These are phyloP conservation scores for Ceratocystis cubensis DNA, from an alignment of 2,329 filamentous ascomycete species.

Conservation along the genomic window DNA sequence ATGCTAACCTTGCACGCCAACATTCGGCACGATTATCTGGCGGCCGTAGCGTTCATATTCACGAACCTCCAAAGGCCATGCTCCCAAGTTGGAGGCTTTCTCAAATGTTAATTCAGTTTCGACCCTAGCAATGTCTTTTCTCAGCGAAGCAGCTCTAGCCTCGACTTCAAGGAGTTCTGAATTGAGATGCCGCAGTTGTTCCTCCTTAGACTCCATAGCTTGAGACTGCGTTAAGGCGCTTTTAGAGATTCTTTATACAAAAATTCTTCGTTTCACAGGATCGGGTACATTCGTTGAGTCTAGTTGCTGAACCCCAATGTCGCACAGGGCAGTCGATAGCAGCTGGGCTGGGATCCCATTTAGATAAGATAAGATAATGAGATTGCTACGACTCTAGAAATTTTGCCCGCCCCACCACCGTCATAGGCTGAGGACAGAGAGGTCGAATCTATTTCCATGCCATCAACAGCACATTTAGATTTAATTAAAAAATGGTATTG, in stretches of 20 bases:
- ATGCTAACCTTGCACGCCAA: slow-evolving; percentile 57
- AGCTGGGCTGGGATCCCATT: slow-evolving; percentile 5
- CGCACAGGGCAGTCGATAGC: slow-evolving; percentile 20
- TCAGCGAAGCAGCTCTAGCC: neutral
- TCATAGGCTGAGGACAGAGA: slow-evolving; percentile 1
- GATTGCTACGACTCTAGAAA: neutral
- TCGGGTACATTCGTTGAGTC: neutral
- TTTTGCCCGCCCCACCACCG: slow-evolving; percentile 13
- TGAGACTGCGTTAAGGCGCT: neutral
- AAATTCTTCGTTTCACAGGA: neutral
- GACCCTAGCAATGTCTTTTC: neutral
- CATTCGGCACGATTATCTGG: slow-evolving; percentile 75
- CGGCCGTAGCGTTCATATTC: slow-evolving; percentile 83
- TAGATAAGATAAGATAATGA: slow-evolving; percentile 17
- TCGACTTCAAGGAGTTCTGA: slow-evolving; percentile 3
- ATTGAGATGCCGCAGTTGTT: slow-evolving; percentile 29
- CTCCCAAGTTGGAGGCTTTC: slow-evolving; percentile 27
- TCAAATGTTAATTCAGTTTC: neutral
- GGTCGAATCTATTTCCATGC: too few relatives aligned
- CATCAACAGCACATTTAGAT: neutral
- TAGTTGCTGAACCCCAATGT: slow-evolving; percentile 14
- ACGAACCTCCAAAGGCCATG: slow-evolving; percentile 56
- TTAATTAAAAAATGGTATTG: slow-evolving; percentile 10
- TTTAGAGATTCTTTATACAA: neutral
- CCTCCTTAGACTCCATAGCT: slow-evolving; percentile 28